Evolutionary conservation across 768 basidiomycete species (phyloP).

Genomic region (Infundibulicybe gibba): DNA sequence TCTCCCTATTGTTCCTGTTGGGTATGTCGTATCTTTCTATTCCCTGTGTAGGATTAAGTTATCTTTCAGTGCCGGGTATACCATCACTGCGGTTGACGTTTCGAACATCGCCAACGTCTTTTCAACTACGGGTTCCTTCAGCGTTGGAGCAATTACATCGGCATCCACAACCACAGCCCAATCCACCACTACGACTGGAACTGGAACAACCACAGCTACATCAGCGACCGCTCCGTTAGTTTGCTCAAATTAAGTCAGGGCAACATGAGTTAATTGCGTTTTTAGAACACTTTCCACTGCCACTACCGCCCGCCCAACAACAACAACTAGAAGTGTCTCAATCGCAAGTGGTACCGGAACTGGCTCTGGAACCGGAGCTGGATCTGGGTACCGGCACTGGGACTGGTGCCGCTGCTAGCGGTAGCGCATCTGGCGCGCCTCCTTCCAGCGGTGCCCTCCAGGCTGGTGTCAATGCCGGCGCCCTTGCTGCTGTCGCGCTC

Average conservation of each 20-base stretch:
- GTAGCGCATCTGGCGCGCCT: constrained; percentile 13
- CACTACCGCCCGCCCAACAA: background rate
- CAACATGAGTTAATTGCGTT: background rate
- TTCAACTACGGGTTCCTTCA: constrained; percentile 34
- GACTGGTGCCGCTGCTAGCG: constrained; percentile 2
- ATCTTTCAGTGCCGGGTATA: constrained; percentile 40
- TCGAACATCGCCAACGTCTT: constrained; percentile 44
- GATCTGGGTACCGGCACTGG: constrained; percentile 7
- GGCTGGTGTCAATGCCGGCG: constrained; percentile 25
- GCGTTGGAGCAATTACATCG: constrained; percentile 25
- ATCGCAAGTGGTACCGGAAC: constrained; percentile 8
- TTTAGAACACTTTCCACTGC: background rate
- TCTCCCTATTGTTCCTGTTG: constrained; percentile 42
- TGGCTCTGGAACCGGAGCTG: constrained; percentile 1
- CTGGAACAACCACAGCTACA: constrained; percentile 2
- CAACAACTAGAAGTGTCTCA: constrained; percentile 11
- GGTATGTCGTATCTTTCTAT: constrained; percentile 29
- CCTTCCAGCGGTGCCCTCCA: constrained; percentile 29
- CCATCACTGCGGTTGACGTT: constrained; percentile 39
- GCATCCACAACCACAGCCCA: constrained; percentile 6
- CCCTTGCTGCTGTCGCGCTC: constrained; percentile 30
- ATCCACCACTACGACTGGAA: constrained; percentile 6
- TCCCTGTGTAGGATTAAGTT: no score
- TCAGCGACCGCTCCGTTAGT: constrained; percentile 8
- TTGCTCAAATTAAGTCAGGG: background rate